phyloP scores from a whole-genome alignment of 768 basidiomycete genomes.

The Dendrothele bispora region DNA sequence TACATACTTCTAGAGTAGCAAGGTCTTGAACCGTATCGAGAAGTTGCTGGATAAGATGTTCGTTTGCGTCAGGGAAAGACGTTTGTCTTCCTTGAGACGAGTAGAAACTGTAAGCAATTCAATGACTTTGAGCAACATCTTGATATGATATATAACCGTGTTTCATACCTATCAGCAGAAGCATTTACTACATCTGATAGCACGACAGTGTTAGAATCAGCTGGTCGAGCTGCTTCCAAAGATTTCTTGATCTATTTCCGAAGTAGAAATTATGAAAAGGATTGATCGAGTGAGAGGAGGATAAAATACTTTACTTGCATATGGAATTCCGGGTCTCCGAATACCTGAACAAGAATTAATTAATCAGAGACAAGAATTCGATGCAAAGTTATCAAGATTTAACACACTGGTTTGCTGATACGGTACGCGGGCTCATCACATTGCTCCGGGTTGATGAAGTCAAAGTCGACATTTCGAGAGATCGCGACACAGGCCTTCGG shows the following conservation, averaged over 20 bases:
- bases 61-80: constrained; percentile 76
- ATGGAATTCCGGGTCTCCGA: constrained; percentile 58
- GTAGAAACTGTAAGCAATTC: constrained; percentile 60
- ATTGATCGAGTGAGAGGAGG: constrained; percentile 11
- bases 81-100: constrained; percentile 85
- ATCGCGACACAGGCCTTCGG: constrained; percentile 69
- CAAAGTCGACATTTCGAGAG: constrained; percentile 74
- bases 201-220: constrained; percentile 33
- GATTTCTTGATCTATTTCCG: constrained; percentile 43
- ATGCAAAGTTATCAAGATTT: not conserved
- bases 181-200: constrained; percentile 60
- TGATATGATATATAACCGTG: constrained; percentile 1
- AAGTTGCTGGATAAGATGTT: constrained; percentile 57
- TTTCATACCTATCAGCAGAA: constrained; percentile 72
- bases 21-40: constrained; percentile 49
- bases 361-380: constrained; percentile 4
- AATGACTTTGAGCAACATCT: constrained; percentile 1
- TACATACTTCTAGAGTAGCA: constrained; percentile 68
- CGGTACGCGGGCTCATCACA: constrained; percentile 53
- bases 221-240: constrained; percentile 45
- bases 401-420: constrained; percentile 63
- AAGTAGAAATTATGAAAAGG: constrained; percentile 8
- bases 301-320: constrained; percentile 41
- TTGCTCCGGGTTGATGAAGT: constrained; percentile 51
- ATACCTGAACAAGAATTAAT: constrained; percentile 38